A percentile compares a stretch with the other conserved stretches of the same genome.
Evolutionary conservation across 2,329 filamentous ascomycete species (phyloP).

Genomic region (Aspergillus pseudoterreus): DNA sequence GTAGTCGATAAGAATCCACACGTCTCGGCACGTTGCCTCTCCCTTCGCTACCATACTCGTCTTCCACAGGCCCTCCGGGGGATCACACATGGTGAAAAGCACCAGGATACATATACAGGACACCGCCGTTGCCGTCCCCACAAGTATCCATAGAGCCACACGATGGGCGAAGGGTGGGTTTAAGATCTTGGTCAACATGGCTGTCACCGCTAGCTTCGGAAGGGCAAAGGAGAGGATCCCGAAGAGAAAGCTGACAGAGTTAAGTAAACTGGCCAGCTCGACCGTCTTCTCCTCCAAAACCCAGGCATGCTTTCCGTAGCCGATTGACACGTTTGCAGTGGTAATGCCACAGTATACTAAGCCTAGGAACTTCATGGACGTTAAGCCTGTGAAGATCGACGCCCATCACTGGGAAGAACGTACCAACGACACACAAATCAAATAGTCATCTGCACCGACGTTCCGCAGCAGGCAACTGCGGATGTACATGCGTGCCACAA

Average conservation of each 20-base stretch:
- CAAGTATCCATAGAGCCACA: slow-evolving; percentile 25
- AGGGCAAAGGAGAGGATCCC: slow-evolving; percentile 28
- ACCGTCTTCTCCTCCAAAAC: slow-evolving; percentile 28
- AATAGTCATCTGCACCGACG: slow-evolving; percentile 36
- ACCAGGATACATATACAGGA: slow-evolving; percentile 38
- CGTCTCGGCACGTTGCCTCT: slow-evolving; percentile 34
- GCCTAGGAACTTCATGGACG: slow-evolving; percentile 8
- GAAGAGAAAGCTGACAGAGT: slow-evolving; percentile 24
- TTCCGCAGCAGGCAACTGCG: slow-evolving; percentile 28
- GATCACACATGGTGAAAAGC: slow-evolving; percentile 43
- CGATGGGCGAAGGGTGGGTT: slow-evolving; percentile 20
- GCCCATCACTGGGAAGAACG: slow-evolving; percentile 6
- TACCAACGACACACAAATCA: slow-evolving; percentile 35
- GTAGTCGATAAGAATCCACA: slow-evolving; percentile 37
- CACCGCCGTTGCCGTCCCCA: slow-evolving; percentile 25
- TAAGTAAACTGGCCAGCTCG: slow-evolving; percentile 21
- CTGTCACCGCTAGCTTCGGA: slow-evolving; percentile 27
- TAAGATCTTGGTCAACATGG: slow-evolving; percentile 25
- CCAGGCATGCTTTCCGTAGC: slow-evolving; percentile 40
- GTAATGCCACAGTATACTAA: slow-evolving; percentile 22
- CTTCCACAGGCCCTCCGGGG: slow-evolving; percentile 40
- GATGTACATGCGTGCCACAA: slow-evolving; percentile 32
- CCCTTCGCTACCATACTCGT: slow-evolving; percentile 20
- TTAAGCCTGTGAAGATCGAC: neutral
- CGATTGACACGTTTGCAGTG: slow-evolving; percentile 32